phyloP scores from a whole-genome alignment of 2,329 filamentous ascomycete species.

The Magnaporthiopsis rhizophila region DNA sequence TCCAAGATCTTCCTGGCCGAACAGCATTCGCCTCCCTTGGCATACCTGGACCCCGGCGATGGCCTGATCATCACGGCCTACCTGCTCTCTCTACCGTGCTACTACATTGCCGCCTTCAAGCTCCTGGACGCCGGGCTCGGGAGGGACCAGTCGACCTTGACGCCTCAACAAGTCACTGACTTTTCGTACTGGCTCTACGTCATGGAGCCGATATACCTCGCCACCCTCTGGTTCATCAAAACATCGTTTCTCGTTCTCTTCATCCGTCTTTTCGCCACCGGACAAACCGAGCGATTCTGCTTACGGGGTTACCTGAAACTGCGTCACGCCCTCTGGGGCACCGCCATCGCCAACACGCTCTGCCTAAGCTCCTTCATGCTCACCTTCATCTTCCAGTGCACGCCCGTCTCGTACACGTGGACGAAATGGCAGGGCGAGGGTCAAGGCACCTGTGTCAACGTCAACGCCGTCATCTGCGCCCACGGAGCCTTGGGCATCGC shows the following conservation, averaged over 20 bases:
- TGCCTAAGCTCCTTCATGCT: slow-evolving; percentile 35
- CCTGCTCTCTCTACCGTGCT: slow-evolving; percentile 19
- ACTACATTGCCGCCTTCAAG: slow-evolving; percentile 23
- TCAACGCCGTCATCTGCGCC: slow-evolving; percentile 40
- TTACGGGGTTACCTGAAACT: slow-evolving; percentile 17
- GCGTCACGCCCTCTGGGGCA: slow-evolving; percentile 32
- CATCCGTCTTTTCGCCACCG: slow-evolving; percentile 41
- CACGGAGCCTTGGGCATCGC: slow-evolving; percentile 43
- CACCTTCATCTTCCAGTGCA: slow-evolving; percentile 40
- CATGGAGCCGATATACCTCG: slow-evolving; percentile 35
- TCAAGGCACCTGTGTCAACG: slow-evolving; percentile 37
- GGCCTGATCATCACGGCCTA: slow-evolving; percentile 22
- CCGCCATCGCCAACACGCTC: slow-evolving; percentile 28
- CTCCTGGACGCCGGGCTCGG: slow-evolving; percentile 34
- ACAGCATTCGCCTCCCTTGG: background rate
- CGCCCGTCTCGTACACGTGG: slow-evolving; percentile 45
- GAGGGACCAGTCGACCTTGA: slow-evolving; percentile 44
- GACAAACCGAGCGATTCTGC: background rate
- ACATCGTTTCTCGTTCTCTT: slow-evolving; percentile 47
- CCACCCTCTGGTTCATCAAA: slow-evolving; percentile 37
- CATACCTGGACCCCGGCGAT: slow-evolving; percentile 26
- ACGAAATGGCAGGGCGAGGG: slow-evolving; percentile 39
- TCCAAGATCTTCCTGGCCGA: slow-evolving; percentile 24
- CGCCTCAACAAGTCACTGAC: slow-evolving; percentile 29
- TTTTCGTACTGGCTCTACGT: slow-evolving; percentile 36